phyloP scores from a whole-genome alignment of 371 early-diverging fungal species.

The Lichtheimia ramosa region DNA sequence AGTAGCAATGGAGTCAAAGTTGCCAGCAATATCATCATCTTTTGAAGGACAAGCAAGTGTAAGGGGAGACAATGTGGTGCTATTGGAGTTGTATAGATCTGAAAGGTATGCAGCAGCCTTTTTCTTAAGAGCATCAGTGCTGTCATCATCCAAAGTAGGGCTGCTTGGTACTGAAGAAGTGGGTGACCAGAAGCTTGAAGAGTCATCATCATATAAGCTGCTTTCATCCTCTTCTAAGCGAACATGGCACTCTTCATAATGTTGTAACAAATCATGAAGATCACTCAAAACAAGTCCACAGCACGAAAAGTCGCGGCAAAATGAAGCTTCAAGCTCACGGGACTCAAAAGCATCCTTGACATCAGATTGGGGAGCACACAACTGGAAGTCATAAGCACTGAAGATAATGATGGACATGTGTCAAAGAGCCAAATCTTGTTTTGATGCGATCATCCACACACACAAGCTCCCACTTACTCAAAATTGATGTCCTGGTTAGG shows the following conservation, averaged over 20 bases:
- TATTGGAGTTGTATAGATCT: constrained; percentile 36
- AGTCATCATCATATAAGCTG: constrained; percentile 37
- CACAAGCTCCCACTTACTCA: constrained; percentile 26
- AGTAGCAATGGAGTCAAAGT: neutral
- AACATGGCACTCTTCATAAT: constrained; percentile 94
- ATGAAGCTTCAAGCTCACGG: constrained; percentile 83
- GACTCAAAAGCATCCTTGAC: constrained; percentile 47
- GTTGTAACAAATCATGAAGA: constrained; percentile 91
- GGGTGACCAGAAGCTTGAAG: constrained; percentile 35
- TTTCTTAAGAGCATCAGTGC: constrained; percentile 26
- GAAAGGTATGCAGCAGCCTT: constrained; percentile 48
- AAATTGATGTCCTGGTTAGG: constrained; percentile 38
- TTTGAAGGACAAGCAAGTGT: constrained; percentile 9
- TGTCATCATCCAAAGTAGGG: constrained; percentile 28
- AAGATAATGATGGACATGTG: neutral
- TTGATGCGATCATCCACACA: neutral
- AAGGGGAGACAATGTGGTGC: constrained; percentile 15
- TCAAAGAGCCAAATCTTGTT: neutral
- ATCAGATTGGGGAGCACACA: constrained; percentile 40
- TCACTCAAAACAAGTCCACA: constrained; percentile 84
- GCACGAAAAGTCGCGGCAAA: constrained; percentile 93
- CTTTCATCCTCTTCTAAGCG: constrained; percentile 78
- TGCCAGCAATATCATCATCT: neutral
- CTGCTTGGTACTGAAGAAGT: constrained; percentile 29
- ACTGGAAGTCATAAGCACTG: constrained; percentile 47